Base-by-base conservation (phyloP, 2,329 filamentous ascomycete genomes). In the Leptoxyphium fumago region DNA sequence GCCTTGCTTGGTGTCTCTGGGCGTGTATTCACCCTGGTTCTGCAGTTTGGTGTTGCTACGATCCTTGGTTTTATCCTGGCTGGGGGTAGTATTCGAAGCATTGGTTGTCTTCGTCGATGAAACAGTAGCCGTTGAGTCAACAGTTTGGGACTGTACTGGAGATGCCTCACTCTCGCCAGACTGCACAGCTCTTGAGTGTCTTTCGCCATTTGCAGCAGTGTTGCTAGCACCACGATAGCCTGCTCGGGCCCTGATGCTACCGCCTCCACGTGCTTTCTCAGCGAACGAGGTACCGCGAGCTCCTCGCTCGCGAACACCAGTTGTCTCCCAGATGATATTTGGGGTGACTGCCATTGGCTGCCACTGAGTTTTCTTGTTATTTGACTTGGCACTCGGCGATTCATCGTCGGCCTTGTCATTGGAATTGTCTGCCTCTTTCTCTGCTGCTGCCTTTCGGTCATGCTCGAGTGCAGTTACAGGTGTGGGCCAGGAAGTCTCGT, bases 401-500 rank as follows among this genome's bases (percentile, higher is more conserved):
- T 77, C 66, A n/a, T 74, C 78, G 48, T 78, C 73, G 38, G 63
- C 66, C 50, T 83, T 80, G 40, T 80, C 76, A 48, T 84, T 80
- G 41, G 78, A 72, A 61, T 84, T 84, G 43, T 78, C 80, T 39
- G 77, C 72, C 10, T 72, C 71, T 62, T 85, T 85, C 44, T 80
- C 73, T 43, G 77, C 70, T 1, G 71, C 65, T 62, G 85, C 87
- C 56, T 80, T 80, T 64, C 84, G 84, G 48, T 83, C 76, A 53
- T 91, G 86, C 41, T 80, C 78, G 43, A 81, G 77, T 1, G 80
- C 82, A 41, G 73, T 80, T 53, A 94, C 85, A 0, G 87, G 87
- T 2, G 89, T 96, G 13, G 91, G 91, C 91, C 91, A 98, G 15
- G 79, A 79, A 43, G 77, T 69, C 41, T 84, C 73, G 61, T 96